These are phyloP conservation scores for Pythium diclinum DNA, from an alignment of 352 stramenopile species.

Conservation along the genomic window DNA sequence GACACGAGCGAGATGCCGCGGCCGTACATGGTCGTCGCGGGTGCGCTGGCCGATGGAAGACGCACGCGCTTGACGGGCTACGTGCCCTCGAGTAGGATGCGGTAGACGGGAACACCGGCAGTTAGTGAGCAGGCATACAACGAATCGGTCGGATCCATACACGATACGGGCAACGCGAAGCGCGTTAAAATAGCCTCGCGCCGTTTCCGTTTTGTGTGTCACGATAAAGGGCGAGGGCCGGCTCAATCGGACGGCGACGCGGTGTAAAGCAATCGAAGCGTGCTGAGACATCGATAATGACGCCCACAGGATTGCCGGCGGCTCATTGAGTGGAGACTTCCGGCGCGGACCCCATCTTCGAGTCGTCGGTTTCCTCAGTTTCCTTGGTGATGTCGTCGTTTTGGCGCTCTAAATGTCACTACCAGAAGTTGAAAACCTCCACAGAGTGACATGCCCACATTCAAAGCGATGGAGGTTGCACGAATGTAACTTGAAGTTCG, in stretches of 20 bases:
- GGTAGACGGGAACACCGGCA: neutral
- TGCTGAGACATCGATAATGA: neutral
- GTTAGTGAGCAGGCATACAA: neutral
- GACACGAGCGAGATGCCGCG: conserved; percentile 25
- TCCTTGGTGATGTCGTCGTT: neutral
- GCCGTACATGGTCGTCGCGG: conserved; percentile 18
- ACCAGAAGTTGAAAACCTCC: neutral
- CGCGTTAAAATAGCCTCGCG: conserved; percentile 1
- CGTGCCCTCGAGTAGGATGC: neutral
- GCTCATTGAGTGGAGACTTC: no score
- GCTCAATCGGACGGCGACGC: neutral
- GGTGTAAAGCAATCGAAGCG: neutral
- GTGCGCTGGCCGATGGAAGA: no score
- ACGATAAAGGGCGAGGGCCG: neutral
- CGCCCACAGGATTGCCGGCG: no score
- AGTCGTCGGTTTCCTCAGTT: neutral
- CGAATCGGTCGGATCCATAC: no score
- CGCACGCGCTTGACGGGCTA: no score
- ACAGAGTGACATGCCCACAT: neutral
- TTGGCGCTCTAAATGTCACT: neutral
- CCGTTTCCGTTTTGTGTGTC: neutral
- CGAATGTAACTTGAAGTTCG: conserved; percentile 23
- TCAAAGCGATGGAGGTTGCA: neutral
- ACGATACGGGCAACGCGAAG: neutral
- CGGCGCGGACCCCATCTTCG: no score